Evolutionary conservation across 768 basidiomycete species (phyloP).

Genomic region (Leccinum longicurvipes): DNA sequence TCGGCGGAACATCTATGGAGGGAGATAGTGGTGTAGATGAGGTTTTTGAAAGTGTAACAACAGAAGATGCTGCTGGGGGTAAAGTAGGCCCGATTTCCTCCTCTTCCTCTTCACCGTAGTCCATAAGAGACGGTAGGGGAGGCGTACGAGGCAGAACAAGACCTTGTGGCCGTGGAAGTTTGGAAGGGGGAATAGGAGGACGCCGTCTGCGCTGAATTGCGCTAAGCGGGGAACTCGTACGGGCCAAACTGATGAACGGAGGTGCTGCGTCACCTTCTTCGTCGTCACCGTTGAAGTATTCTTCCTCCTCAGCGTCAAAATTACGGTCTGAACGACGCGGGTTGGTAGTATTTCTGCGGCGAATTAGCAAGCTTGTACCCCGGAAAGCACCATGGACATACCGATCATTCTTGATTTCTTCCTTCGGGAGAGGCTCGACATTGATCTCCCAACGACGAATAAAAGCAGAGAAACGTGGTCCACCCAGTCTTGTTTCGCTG

Average conservation of each 20-base stretch:
- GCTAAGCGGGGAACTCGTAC: conserved; percentile 32
- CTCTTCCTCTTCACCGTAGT: conserved; percentile 70
- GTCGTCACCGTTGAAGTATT: conserved; percentile 89
- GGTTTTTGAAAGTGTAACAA: conserved; percentile 12
- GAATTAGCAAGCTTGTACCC: conserved; percentile 9
- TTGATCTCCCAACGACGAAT: conserved; percentile 90
- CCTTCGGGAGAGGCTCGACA: conserved; percentile 67
- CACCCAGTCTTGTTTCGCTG: conserved; percentile 55
- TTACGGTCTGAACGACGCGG: conserved; percentile 42
- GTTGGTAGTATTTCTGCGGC: conserved; percentile 38
- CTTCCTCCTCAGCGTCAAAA: conserved; percentile 80
- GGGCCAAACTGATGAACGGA: conserved; percentile 29
- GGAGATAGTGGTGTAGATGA: conserved; percentile 28
- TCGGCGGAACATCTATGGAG: conserved; percentile 35
- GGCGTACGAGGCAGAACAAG: conserved; percentile 45
- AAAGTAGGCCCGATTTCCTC: conserved; percentile 28
- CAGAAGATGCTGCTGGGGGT: conserved; percentile 13
- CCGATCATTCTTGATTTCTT: conserved; percentile 50
- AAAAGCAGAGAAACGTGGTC: conserved; percentile 67
- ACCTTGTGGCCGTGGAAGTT: conserved; percentile 44
- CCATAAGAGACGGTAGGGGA: conserved; percentile 59
- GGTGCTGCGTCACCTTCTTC: conserved; percentile 58
- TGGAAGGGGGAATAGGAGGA: conserved; percentile 41
- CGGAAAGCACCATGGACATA: conserved; percentile 29
- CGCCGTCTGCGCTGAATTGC: conserved; percentile 60